Evolutionary conservation across 169 alveolate genomes (phyloP), one percentile per base, ranked within the genome.

Genomic region (Babesia ovata): DNA sequence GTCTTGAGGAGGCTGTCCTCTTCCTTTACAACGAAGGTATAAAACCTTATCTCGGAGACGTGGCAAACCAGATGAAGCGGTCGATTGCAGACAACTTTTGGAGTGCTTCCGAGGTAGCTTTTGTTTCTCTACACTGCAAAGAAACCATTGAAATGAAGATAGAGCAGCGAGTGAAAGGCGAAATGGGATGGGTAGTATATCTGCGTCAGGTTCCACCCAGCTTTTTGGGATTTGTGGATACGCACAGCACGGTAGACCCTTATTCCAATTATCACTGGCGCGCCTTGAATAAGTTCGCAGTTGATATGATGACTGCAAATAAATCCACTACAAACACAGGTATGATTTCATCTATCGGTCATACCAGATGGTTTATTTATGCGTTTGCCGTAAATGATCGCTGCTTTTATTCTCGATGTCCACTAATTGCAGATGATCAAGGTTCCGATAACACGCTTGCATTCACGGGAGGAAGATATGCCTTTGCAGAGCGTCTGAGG

Each of bases 81-180:
- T 86, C 88, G 56, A 61, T 89, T n/a, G 79, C 85, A 16, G 90
- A 89, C 52, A 89, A 89, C 59, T 89, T 89, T 53, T 89, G 94
- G 94, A 77, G 91, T 63, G 94, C 94, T 12, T 78, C 92, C 39
- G 94, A 89, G 62, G 87, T 89, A 3, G 94, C 94, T 13, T 89
- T 29, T 75, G 88, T 89, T 16, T 67, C 91, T n/a, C 72, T 86
- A 11, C 90, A 82, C 46, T 69, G 90, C 21, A 70, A 77, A n/a
- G 87, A 74, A 24, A 50, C 74, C 10, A 86, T 88, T n/a, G 77
- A 76, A 44, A 61, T 89, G 28, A 75, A 83, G 72, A 82, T 85
- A 33, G 94, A 89, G 45, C 90, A 82, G 26, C 65, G 94, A 36
- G 91, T 89, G 10, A 89, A 89, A 29, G 94, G 94, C 17, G 94